These are phyloP conservation scores for Pythium chondricola DNA, from an alignment of 352 stramenopile species.

Conservation along the genomic window DNA sequence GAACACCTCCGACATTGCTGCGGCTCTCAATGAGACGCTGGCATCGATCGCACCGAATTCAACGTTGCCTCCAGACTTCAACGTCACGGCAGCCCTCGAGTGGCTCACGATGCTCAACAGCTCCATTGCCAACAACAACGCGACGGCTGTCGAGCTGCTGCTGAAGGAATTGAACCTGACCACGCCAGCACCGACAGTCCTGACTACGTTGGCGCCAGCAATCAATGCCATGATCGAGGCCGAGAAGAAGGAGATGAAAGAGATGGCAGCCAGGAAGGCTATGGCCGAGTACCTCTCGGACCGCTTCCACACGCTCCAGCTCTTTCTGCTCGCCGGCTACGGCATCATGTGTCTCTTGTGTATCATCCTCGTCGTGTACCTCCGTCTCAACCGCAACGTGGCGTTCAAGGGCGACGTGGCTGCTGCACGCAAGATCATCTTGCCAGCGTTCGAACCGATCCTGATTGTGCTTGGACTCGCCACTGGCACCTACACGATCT, in stretches of 20 bases:
- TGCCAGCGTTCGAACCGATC: slow-evolving; percentile 68
- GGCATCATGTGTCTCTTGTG: slow-evolving; percentile 14
- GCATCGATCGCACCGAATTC: slow-evolving; percentile 5
- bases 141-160: neutral
- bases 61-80: slow-evolving; percentile 6
- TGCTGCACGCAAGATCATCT: slow-evolving; percentile 50
- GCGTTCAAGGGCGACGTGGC: slow-evolving; percentile 36
- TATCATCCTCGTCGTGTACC: slow-evolving; percentile 31
- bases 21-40: slow-evolving; percentile 6
- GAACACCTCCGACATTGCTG: neutral
- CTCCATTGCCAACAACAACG: neutral
- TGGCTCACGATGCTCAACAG: slow-evolving; percentile 15
- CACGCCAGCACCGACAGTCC: neutral
- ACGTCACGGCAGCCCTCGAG: slow-evolving; percentile 9
- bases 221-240: neutral
- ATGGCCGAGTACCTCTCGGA: slow-evolving; percentile 15
- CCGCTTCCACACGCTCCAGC: slow-evolving; percentile 1
- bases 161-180: slow-evolving; percentile 3
- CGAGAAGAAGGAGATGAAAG: slow-evolving; percentile 8
- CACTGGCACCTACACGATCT: slow-evolving; percentile 7
- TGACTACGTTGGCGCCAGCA: neutral
- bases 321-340: slow-evolving; percentile 13
- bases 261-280: slow-evolving; percentile 25
- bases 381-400: slow-evolving; percentile 38
- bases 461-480: slow-evolving; percentile 19